Base-by-base conservation (phyloP, 352 stramenopile genomes). In the Globisporangium yorkense region DNA sequence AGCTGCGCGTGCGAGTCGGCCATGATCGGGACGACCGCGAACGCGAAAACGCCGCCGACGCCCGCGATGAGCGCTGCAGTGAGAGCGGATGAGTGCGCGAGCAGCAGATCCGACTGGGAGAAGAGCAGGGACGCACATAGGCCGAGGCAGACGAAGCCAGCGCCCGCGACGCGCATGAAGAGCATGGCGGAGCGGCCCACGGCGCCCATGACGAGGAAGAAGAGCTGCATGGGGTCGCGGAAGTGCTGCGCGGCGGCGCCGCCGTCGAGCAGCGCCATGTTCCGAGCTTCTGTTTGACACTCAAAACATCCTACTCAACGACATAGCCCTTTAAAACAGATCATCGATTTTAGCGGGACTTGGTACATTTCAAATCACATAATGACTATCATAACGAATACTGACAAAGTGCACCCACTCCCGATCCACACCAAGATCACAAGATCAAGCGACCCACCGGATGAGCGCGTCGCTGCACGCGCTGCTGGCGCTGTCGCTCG, bases 21-120 rank as follows among this genome's bases (percentile, higher is more conserved):
- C 63, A 85, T 70, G 53, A 85, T 68, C 9, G 77, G 77, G 29
- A 85, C 68, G 31, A 87, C 68, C 9, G 72, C 68, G 62, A 85
- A 73, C 61, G 77, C 63, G 44, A 85, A 80, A 0, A 84, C 29
- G 2, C 64, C 64, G 24, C 68, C 63, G 6, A 87, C 59, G 18
- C 66, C 45, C 54, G 77, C 77, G 20, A 87, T 77, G 18, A 85
- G 54, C 37, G 41, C 68, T 84, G 45, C 16, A 33, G 29, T 6
- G 27, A 41, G 15, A 20, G 29, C 15, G 20, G 4, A 43, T 12
- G n/a, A 2, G 2, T 20, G n/a, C 15, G 29, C 16, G 8, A 53
- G 18, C 31, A 29, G 29, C 24, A 35, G 47, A 6, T 20, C 21
- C 18, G 16, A 56, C 18, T 20, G 27, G 9, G 21, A 45, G 29